A percentile compares a stretch with the other conserved stretches of the same genome.
Evolutionary conservation across 768 basidiomycete species (phyloP).

Genomic region (Lactarius pseudohatsudake): DNA sequence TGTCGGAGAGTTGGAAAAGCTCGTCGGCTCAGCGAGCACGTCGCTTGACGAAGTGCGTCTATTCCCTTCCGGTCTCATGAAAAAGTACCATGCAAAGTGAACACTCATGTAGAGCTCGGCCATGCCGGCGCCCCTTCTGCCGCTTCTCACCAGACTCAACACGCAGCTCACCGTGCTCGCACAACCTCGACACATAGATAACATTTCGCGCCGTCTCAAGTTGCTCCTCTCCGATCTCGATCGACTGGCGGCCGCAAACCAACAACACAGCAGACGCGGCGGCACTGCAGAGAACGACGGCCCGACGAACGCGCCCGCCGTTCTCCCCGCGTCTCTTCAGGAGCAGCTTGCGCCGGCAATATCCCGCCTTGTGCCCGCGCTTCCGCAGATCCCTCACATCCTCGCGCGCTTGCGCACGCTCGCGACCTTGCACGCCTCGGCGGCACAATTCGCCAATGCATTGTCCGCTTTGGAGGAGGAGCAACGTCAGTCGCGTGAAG

Average conservation of each 20-base stretch:
- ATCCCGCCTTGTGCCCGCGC: constrained; percentile 64
- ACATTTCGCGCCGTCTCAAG: constrained; percentile 91
- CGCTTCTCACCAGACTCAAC: constrained; percentile 78
- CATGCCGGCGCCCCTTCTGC: constrained; percentile 77
- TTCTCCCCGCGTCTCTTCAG: constrained; percentile 39
- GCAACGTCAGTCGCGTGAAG: constrained; percentile 61
- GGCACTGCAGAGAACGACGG: constrained; percentile 14
- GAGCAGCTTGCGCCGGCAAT: constrained; percentile 71
- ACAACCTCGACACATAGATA: constrained; percentile 94
- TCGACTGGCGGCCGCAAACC: constrained; percentile 52
- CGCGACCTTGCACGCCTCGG: constrained; percentile 76
- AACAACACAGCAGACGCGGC: constrained; percentile 43
- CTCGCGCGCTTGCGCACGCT: constrained; percentile 86
- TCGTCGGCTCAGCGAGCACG: constrained; percentile 79
- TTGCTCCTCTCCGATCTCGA: constrained; percentile 91
- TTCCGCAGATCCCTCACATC: constrained; percentile 87
- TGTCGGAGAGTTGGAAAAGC: constrained; percentile 77
- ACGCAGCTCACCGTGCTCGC: constrained; percentile 85
- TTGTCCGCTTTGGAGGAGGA: constrained; percentile 69
- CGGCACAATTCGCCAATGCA: constrained; percentile 71
- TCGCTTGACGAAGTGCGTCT: constrained; percentile 75
- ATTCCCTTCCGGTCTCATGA: not conserved
- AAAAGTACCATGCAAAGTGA: constrained; percentile 2
- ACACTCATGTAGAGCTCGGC: constrained; percentile 53
- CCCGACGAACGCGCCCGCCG: constrained; percentile 21